Evolutionary conservation across 495 filamentous ascomycete genomes (phyloP).

Genomic region (Penicillium dipodomyicola): DNA sequence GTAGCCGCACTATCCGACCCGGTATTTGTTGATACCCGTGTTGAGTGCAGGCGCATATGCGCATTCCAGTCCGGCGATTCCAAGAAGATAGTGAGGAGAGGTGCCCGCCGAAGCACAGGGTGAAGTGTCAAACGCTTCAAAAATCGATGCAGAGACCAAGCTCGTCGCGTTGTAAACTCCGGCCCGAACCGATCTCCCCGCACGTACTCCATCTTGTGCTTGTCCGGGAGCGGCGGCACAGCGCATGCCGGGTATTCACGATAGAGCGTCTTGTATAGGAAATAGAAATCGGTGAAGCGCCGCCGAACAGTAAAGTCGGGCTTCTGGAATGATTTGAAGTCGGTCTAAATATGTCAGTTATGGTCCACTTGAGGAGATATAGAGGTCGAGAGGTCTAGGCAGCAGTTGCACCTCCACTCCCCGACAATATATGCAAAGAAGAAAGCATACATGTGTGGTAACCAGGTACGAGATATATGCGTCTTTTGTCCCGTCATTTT

Average conservation of each 20-base stretch:
- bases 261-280: constrained; percentile 85
- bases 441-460: constrained; percentile 73
- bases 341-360: constrained; percentile 59
- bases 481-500: constrained; percentile 96
- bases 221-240: constrained; percentile 92
- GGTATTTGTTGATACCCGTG: constrained; percentile 54
- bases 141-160: constrained; percentile 89
- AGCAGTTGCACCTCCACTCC: constrained; percentile 13
- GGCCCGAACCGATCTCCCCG: constrained; percentile 90
- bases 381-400: constrained; percentile 16
- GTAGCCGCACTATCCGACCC: constrained; percentile 50
- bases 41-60: constrained; percentile 76
- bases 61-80: constrained; percentile 95
- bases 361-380: not conserved
- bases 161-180: constrained; percentile 88
- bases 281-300: constrained; percentile 96
- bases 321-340: constrained; percentile 88
- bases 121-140: constrained; percentile 83
- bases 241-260: constrained; percentile 87
- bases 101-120: constrained; percentile 80
- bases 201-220: constrained; percentile 98
- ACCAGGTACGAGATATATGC: constrained; percentile 94
- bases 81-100: constrained; percentile 81
- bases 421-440: not conserved
- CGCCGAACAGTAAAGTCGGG: constrained; percentile 72